phyloP scores from a whole-genome alignment of 441 rosid species.

The Pelargonium australe region DNA sequence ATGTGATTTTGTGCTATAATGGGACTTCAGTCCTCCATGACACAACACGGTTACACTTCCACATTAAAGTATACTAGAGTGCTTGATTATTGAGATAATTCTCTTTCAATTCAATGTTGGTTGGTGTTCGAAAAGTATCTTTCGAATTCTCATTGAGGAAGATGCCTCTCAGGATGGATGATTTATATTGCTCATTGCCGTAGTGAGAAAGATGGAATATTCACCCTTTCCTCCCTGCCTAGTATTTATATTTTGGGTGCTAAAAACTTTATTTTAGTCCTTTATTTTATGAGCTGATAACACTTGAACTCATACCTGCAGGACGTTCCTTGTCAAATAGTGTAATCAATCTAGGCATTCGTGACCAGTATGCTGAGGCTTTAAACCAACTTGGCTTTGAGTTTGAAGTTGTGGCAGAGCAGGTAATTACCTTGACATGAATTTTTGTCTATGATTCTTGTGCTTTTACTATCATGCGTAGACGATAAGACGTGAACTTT shows the following conservation, averaged over 20 bases:
- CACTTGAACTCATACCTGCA: slow-evolving; percentile 17
- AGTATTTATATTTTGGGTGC: not conserved
- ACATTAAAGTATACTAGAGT: too few relatives aligned
- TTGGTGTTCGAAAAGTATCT: too few relatives aligned
- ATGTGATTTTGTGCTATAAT: not conserved
- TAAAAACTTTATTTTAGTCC: not conserved
- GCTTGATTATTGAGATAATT: too few relatives aligned
- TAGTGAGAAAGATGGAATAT: not conserved
- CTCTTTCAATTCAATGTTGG: too few relatives aligned
- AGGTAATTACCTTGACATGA: slow-evolving; percentile 29
- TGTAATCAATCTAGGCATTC: slow-evolving; percentile 44
- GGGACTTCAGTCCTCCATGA: not conserved
- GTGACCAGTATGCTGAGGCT: slow-evolving; percentile 43
- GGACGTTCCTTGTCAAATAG: slow-evolving; percentile 51
- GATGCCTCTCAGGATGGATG: too few relatives aligned
- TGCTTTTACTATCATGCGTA: not conserved
- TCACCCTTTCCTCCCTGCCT: not conserved
- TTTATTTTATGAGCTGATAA: slow-evolving; percentile 9
- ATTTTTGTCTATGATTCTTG: not conserved
- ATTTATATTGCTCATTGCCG: too few relatives aligned
- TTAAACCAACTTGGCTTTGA: slow-evolving; percentile 50
- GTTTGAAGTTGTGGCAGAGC: slow-evolving; percentile 50
- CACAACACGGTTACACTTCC: too few relatives aligned
- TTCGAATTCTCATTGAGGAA: too few relatives aligned
- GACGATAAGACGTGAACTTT: not conserved